Evolutionary conservation across 345 rosid genomes (phyloP).

Genomic region (Moricandia moricandioides): DNA sequence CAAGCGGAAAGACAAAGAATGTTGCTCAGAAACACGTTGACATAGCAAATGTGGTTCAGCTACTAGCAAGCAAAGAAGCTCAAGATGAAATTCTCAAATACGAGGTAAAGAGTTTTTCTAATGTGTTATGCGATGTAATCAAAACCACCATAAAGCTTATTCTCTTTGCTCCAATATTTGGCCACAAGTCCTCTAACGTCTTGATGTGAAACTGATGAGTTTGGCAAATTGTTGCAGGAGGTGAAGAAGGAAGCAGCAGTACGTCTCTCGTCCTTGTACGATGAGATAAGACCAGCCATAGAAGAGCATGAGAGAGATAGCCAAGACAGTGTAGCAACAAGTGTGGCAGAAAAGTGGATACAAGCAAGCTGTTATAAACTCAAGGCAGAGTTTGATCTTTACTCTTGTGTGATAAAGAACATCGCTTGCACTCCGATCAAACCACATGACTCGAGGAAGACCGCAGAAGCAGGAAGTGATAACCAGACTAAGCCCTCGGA

Average conservation of each 20-base stretch:
- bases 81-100: conserved; percentile 63
- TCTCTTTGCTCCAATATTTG: too few relatives aligned
- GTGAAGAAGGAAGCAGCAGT: conserved; percentile 62
- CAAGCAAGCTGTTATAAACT: conserved; percentile 74
- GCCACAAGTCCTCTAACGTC: background rate
- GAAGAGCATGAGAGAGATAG: conserved; percentile 96
- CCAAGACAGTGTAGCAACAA: conserved; percentile 87
- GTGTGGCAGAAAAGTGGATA: conserved; percentile 97
- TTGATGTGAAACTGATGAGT: background rate
- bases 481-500: conserved; percentile 40
- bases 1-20: conserved; percentile 54
- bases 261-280: conserved; percentile 56
- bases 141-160: background rate
- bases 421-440: conserved; percentile 52
- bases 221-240: conserved; percentile 47
- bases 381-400: conserved; percentile 84
- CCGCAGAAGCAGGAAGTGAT: conserved; percentile 16
- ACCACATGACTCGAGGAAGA: conserved; percentile 33
- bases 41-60: conserved; percentile 51
- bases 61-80: conserved; percentile 64
- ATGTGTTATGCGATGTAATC: background rate
- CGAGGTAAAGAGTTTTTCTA: conserved; percentile 51
- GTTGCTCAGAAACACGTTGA: conserved; percentile 52
- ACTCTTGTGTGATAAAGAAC: conserved; percentile 66
- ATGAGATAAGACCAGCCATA: conserved; percentile 85